Evolutionary conservation across 2,329 filamentous ascomycete species (phyloP).

Genomic region (Claviceps sp.): DNA sequence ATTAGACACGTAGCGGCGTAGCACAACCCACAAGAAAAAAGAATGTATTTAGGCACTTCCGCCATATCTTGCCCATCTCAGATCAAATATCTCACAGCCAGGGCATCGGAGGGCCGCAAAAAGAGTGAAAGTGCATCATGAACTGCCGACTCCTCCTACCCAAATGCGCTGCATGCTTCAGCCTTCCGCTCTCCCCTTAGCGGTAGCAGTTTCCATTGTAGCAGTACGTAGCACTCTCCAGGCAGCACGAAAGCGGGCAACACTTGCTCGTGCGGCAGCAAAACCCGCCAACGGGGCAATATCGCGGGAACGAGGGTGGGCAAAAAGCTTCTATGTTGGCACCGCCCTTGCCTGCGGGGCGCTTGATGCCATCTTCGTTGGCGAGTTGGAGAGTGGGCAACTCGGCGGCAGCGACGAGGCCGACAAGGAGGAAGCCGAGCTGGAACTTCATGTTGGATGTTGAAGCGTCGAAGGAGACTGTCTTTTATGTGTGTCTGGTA

Average conservation of each 20-base stretch:
- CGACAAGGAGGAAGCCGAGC: not conserved
- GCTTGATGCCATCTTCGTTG: conserved; percentile 3
- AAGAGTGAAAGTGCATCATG: too few relatives aligned
- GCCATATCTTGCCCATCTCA: too few relatives aligned
- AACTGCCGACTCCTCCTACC: too few relatives aligned
- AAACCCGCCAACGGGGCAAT: conserved; percentile 2
- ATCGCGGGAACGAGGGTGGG: conserved; percentile 3
- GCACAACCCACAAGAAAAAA: too few relatives aligned
- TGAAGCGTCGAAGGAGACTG: not conserved
- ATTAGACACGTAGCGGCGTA: too few relatives aligned
- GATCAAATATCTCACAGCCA: too few relatives aligned
- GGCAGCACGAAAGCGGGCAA: conserved; percentile 6
- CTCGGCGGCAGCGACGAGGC: not conserved
- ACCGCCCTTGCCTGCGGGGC: not conserved
- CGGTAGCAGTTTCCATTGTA: conserved; percentile 6
- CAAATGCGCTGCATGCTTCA: too few relatives aligned
- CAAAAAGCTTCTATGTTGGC: not conserved
- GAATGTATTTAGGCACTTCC: too few relatives aligned
- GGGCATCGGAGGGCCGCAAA: too few relatives aligned
- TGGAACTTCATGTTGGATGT: not conserved
- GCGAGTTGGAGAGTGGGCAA: not conserved
- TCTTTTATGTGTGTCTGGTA: not conserved
- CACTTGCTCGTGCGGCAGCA: conserved; percentile 8
- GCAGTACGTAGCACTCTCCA: conserved; percentile 4
- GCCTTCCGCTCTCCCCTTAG: not conserved